These are phyloP conservation scores for Sindora glabra DNA, from an alignment of 306 rosid genomes.

Conservation along the genomic window DNA sequence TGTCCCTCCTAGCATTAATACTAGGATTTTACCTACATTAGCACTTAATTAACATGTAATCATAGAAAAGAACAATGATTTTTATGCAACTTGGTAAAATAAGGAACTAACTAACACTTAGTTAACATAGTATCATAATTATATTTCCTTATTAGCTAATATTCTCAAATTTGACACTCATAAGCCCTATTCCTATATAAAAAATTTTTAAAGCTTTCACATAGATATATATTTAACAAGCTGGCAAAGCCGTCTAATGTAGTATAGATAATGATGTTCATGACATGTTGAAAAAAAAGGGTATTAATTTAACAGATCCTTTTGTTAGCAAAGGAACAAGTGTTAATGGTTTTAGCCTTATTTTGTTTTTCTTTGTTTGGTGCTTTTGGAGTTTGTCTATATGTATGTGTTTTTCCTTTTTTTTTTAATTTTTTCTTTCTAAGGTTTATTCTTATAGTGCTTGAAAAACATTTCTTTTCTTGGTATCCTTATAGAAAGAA, in stretches of 20 bases:
- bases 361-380: not conserved
- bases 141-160: not conserved
- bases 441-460: too few relatives aligned
- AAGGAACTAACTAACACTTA: too few relatives aligned
- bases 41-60: not conserved
- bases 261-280: slow-evolving; percentile 8
- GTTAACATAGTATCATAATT: not conserved
- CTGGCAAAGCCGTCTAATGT: not conserved
- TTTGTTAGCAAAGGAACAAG: slow-evolving; percentile 11
- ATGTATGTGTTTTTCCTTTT: not conserved
- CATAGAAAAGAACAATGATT: too few relatives aligned
- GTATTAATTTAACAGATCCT: slow-evolving; percentile 29
- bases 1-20: slow-evolving; percentile 16
- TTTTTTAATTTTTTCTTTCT: not conserved
- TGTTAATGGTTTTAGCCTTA: not conserved
- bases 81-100: too few relatives aligned
- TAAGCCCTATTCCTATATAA: not conserved
- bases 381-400: not conserved
- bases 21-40: not conserved
- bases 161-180: not conserved
- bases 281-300: slow-evolving; percentile 41
- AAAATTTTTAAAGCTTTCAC: not conserved
- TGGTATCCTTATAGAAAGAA: not conserved
- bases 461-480: not conserved
- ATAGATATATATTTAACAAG: not conserved